Percentiles rank a stretch among this genome's conserved stretches.
phyloP scores from a whole-genome alignment of 2,329 filamentous ascomycete species.

The Diaporthe australafricana region DNA sequence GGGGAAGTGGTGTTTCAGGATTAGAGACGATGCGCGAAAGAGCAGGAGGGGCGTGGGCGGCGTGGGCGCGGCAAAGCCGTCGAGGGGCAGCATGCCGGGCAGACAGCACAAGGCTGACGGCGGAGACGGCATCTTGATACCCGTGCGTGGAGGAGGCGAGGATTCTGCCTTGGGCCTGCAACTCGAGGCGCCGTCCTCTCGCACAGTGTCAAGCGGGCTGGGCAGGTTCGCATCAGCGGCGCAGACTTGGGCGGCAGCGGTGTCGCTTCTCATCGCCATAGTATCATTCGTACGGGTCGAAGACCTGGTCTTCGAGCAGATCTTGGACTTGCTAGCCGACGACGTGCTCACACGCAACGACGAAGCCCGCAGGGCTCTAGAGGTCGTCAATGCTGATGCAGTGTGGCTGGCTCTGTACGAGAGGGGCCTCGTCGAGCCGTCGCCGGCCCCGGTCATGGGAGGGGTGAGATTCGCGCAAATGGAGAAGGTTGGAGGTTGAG shows the following conservation, averaged over 20 bases:
- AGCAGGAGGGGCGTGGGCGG: slow-evolving; percentile 32
- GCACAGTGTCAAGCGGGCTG: slow-evolving; percentile 50
- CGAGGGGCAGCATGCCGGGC: slow-evolving; percentile 9
- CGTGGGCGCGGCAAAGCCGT: neutral
- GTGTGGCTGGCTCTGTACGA: slow-evolving; percentile 77
- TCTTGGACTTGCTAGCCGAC: slow-evolving; percentile 71
- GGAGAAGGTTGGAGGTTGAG: slow-evolving; percentile 15
- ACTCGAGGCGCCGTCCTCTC: slow-evolving; percentile 15
- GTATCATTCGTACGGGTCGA: slow-evolving; percentile 72
- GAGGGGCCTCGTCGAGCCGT: slow-evolving; percentile 52
- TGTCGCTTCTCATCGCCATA: slow-evolving; percentile 70
- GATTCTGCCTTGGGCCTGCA: slow-evolving; percentile 1
- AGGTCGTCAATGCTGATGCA: slow-evolving; percentile 76
- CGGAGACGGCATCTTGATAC: slow-evolving; percentile 46
- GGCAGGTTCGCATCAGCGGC: slow-evolving; percentile 71
- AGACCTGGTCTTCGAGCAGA: slow-evolving; percentile 78
- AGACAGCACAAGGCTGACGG: slow-evolving; percentile 10
- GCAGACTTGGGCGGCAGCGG: slow-evolving; percentile 73
- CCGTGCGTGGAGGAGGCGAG: slow-evolving; percentile 43
- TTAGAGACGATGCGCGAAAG: slow-evolving; percentile 53
- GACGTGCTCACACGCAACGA: slow-evolving; percentile 57
- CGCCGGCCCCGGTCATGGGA: slow-evolving; percentile 55
- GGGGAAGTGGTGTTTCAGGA: slow-evolving; percentile 59
- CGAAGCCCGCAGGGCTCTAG: slow-evolving; percentile 68
- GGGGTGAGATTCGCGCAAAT: slow-evolving; percentile 52